Conservation (phyloP, 768 basidiomycete species). For the Suillus subaureus region DNA sequence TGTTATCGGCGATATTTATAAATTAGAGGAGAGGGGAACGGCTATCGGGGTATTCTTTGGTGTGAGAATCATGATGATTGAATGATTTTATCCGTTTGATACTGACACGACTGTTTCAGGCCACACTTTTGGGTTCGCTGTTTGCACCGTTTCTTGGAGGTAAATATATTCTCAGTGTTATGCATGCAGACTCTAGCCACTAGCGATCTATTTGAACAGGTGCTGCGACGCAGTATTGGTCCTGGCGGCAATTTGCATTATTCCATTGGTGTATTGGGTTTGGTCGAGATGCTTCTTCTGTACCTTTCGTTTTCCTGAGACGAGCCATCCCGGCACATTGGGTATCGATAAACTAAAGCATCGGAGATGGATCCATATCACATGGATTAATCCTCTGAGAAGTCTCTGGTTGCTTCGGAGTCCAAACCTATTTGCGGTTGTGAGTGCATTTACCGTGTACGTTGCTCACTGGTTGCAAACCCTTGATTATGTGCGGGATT, state of each 20-base stretch:
- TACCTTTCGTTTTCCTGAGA: constrained; percentile 60
- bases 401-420: constrained; percentile 55
- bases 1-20: constrained; percentile 68
- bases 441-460: constrained; percentile 35
- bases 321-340: constrained; percentile 59
- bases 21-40: constrained; percentile 58
- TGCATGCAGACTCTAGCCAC: not conserved
- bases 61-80: constrained; percentile 33
- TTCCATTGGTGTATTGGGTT: constrained; percentile 42
- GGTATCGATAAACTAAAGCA: constrained; percentile 50
- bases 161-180: constrained; percentile 11
- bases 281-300: constrained; percentile 43
- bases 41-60: constrained; percentile 62
- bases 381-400: constrained; percentile 59
- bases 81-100: not conserved
- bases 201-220: constrained; percentile 38
- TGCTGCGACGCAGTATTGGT: constrained; percentile 55
- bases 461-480: not conserved
- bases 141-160: constrained; percentile 65
- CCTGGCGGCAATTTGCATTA: constrained; percentile 68
- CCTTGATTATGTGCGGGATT: not conserved
- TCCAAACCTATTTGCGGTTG: constrained; percentile 59
- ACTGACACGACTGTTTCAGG: constrained; percentile 28
- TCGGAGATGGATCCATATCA: constrained; percentile 30
- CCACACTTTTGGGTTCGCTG: constrained; percentile 58